A percentile compares a stretch with the other conserved stretches of the same genome.
Conservation (phyloP, 495 filamentous ascomycete genomes). For the Neurospora sp. region DNA sequence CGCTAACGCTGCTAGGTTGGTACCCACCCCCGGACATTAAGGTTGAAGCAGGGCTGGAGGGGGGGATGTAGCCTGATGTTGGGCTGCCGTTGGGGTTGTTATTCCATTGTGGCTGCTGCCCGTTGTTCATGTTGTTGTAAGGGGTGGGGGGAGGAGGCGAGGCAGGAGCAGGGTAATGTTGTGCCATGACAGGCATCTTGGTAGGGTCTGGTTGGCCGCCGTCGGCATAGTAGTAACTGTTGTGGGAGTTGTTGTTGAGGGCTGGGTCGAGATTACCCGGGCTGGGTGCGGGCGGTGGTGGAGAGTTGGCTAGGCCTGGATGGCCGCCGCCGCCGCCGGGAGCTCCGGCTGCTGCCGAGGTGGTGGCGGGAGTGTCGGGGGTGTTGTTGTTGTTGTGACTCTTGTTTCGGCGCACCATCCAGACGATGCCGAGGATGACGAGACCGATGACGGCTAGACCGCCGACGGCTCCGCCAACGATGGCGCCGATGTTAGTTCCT, state of each 20-base stretch:
- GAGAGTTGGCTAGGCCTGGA: background rate
- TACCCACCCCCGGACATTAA: background rate
- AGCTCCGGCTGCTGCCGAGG: background rate
- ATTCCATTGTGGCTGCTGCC: background rate
- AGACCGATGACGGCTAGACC: constrained; percentile 35
- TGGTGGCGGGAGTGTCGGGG: background rate
- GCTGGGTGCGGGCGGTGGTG: background rate
- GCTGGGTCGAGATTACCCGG: background rate
- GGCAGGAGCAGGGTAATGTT: background rate
- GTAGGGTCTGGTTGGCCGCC: background rate
- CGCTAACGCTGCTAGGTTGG: background rate
- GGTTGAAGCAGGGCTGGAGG: background rate
- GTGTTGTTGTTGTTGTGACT: constrained; percentile 5
- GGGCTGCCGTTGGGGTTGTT: background rate
- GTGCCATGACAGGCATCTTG: background rate
- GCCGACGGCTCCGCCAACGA: constrained; percentile 41
- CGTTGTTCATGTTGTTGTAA: background rate
- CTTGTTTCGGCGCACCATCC: constrained; percentile 26
- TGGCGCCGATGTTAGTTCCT: constrained; percentile 28
- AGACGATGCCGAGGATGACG: constrained; percentile 28
- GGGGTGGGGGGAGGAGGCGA: background rate
- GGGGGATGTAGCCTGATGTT: background rate
- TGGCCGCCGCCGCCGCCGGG: background rate
- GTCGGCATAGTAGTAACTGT: background rate
- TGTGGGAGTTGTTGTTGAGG: background rate